Conservation (phyloP, 2,329 filamentous ascomycete species). For the Aspergillus piperis region DNA sequence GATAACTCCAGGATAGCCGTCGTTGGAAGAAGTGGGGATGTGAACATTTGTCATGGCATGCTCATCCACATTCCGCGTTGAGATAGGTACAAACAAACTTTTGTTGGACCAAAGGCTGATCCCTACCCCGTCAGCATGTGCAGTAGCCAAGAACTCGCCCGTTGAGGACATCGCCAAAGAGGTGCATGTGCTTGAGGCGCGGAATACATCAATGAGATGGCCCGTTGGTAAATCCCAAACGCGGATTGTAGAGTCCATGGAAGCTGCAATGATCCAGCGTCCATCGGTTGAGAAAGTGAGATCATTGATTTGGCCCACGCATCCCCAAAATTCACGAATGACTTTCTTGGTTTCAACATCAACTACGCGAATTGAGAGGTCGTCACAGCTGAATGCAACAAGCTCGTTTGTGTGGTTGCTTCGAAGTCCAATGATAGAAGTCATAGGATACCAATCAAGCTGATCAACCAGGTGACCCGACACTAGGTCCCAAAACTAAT, state of each 20-base stretch:
- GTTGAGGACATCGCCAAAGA: conserved; percentile 84
- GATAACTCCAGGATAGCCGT: conserved; percentile 73
- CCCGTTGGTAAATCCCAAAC: conserved; percentile 96
- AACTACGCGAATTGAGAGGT: conserved; percentile 82
- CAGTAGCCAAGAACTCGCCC: conserved; percentile 91
- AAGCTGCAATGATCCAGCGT: conserved; percentile 87
- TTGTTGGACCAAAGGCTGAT: conserved; percentile 97
- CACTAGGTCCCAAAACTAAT: conserved; percentile 87
- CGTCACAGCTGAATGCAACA: conserved; percentile 84
- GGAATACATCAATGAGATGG: conserved; percentile 90
- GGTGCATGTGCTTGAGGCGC: conserved; percentile 74
- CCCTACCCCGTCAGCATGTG: conserved; percentile 77
- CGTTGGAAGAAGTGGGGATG: conserved; percentile 76
- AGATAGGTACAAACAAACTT: conserved; percentile 83
- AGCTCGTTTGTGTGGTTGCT: conserved; percentile 84
- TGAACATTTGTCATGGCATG: conserved; percentile 66
- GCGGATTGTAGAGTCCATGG: conserved; percentile 75
- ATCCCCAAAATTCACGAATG: conserved; percentile 90
- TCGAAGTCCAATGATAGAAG: conserved; percentile 71
- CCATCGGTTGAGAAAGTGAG: conserved; percentile 90
- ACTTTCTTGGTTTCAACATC: conserved; percentile 88
- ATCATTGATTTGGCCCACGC: conserved; percentile 71
- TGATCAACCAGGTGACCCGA: conserved; percentile 77
- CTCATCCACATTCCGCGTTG: conserved; percentile 81
- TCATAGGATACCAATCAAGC: conserved; percentile 79